A percentile compares a stretch with the other conserved stretches of the same genome.
These are phyloP conservation scores for Cinnamomum chago DNA, from an alignment of 164 flowering plant species.

Conservation along the genomic window DNA sequence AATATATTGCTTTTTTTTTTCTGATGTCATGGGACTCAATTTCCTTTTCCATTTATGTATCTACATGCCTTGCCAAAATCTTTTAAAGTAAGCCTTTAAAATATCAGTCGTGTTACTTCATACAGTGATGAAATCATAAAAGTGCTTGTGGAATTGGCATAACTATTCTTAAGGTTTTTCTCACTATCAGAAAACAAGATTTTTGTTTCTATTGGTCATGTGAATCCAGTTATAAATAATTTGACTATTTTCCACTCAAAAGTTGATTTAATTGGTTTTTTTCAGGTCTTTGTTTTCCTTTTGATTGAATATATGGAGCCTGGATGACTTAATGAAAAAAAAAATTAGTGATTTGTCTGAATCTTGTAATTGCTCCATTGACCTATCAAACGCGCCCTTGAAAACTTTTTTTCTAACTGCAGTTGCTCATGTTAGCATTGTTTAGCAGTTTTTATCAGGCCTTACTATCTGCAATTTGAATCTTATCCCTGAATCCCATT, in stretches of 20 bases:
- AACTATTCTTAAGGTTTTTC: neutral
- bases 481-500: no score
- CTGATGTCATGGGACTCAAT: neutral
- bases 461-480: no score
- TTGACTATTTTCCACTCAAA: no score
- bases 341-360: neutral
- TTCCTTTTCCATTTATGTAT: neutral
- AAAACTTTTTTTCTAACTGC: neutral
- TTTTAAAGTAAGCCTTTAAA: neutral
- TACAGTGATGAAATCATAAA: no score
- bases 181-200: neutral
- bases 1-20: neutral
- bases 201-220: neutral
- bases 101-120: no score
- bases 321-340: neutral
- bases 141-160: neutral
- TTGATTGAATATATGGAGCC: no score
- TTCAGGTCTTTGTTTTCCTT: no score
- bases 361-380: neutral
- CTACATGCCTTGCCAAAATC: neutral
- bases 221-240: neutral
- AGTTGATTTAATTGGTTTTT: no score
- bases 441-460: no score
- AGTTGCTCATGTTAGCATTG: neutral
- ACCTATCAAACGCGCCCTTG: neutral